A percentile compares a stretch with the other conserved stretches of the same genome.
These are phyloP conservation scores for Incumbomyces lentus DNA, from an alignment of 2,329 filamentous ascomycete species.

Conservation along the genomic window DNA sequence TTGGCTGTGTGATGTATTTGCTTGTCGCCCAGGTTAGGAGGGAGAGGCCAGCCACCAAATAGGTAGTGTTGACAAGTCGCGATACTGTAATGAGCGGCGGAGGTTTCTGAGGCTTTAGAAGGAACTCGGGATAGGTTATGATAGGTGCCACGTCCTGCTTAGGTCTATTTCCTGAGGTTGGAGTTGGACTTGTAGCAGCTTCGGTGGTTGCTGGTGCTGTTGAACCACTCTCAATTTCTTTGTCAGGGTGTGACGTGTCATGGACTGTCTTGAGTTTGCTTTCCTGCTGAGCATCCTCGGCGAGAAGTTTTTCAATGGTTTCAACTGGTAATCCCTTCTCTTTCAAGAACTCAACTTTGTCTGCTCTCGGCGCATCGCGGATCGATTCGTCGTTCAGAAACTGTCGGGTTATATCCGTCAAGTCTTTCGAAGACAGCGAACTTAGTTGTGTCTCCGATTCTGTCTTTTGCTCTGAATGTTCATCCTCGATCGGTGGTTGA, in stretches of 20 bases:
- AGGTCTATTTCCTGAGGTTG: slow-evolving; percentile 10
- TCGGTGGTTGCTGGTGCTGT: slow-evolving; percentile 10
- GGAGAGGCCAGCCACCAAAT: slow-evolving; percentile 45
- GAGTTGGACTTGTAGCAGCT: neutral
- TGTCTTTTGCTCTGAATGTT: too few relatives aligned
- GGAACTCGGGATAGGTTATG: slow-evolving; percentile 58
- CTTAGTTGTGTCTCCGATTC: too few relatives aligned
- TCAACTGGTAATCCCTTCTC: slow-evolving; percentile 60
- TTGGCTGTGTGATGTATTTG: slow-evolving; percentile 49
- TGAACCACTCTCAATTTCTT: slow-evolving; percentile 7
- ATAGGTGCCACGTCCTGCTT: slow-evolving; percentile 46
- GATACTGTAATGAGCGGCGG: slow-evolving; percentile 50
- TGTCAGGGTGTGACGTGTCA: slow-evolving; percentile 12
- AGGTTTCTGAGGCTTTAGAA: slow-evolving; percentile 47
- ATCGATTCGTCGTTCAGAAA: slow-evolving; percentile 71
- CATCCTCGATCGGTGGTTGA: too few relatives aligned
- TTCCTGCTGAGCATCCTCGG: slow-evolving; percentile 6
- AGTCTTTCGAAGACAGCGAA: slow-evolving; percentile 3
- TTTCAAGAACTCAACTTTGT: slow-evolving; percentile 66
- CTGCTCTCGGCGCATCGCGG: slow-evolving; percentile 55
- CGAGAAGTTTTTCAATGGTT: slow-evolving; percentile 59
- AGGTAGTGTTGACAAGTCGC: slow-evolving; percentile 47
- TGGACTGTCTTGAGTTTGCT: slow-evolving; percentile 20
- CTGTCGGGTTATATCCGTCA: slow-evolving; percentile 57
- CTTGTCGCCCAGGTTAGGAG: slow-evolving; percentile 48